Evolutionary conservation across 1,284 basidiomycete species (phyloP), one percentile per base, ranked within the genome.

Genomic region (Bondarzewia mesenterica): DNA sequence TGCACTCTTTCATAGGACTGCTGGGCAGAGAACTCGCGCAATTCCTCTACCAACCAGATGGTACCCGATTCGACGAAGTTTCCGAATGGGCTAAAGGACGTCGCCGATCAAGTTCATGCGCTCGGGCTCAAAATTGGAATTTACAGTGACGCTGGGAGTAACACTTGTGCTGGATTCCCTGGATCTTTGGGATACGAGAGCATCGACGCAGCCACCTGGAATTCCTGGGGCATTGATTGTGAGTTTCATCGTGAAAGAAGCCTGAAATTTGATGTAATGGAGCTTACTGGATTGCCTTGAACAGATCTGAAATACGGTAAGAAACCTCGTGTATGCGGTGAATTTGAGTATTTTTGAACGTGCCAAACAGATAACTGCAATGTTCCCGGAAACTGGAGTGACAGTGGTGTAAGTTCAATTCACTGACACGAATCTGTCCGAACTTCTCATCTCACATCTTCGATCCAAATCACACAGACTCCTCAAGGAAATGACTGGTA

Each of bases 91-190:
- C 75, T 80, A 52, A 65, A 56, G 51, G 63, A 63, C 10, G 58
- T 76, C 7, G 74, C 74, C 1, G 58, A 60, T 16, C 57, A 73
- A 42, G 63, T 78, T 4, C 77, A 80, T 46, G 62, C 60, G 27
- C 60, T 79, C 32, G 75, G 74, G 14, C 60, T 78, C n/a, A 75
- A 75, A 55, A 61, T 74, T 46, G 76, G 77, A 26, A 76, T 77
- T 41, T 78, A 77, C 55, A 78, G 75, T 51, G 77, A 80, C 54
- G 74, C 76, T n/a, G 77, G 77, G 4, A 73, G 69, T 0, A 55
- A 57, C 7, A 80, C 77, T 2, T 80, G 77, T 49, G 67, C 74
- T 16, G 73, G 73, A 18, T 80, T 59, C 56, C 76, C 76, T 14
- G 77, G 70, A 4, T 78, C 76, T 3, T 57, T 78, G 26, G 74